Percentiles rank a stretch among this genome's conserved stretches.
Evolutionary conservation across 441 rosid genomes (phyloP).

Genomic region (Croton setiger): DNA sequence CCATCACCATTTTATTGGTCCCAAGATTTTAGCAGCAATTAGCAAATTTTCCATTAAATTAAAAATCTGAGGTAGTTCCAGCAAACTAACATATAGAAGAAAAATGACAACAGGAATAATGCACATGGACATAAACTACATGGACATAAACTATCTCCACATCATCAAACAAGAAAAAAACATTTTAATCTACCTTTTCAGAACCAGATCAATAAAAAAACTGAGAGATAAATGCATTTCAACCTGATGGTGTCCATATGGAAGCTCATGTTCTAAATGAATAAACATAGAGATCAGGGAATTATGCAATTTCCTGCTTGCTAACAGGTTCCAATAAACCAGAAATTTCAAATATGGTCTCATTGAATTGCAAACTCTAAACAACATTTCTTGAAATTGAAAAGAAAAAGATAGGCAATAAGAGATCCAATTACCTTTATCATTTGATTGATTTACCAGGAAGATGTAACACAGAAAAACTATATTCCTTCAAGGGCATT

Average conservation of each 20-base stretch:
- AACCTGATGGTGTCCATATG: not conserved
- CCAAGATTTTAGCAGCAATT: not conserved
- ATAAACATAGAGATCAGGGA: not conserved
- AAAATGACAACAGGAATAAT: too few species aligned
- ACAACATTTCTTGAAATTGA: not conserved
- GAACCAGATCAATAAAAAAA: not conserved
- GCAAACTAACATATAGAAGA: too few species aligned
- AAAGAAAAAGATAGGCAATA: not conserved
- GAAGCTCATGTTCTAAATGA: not conserved
- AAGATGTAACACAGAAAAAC: not conserved
- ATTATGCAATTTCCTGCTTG: not conserved
- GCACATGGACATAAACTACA: too few species aligned
- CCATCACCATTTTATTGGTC: not conserved
- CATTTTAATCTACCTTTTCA: not conserved
- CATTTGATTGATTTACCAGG: not conserved
- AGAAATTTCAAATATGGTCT: not conserved
- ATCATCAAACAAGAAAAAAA: too few species aligned
- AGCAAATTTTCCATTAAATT: not conserved
- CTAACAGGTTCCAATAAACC: not conserved
- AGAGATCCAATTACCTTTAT: not conserved
- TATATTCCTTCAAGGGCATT: too few species aligned
- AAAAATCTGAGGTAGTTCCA: too few species aligned
- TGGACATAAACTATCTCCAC: too few species aligned
- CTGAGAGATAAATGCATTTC: not conserved
- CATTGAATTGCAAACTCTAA: not conserved